Conservation (phyloP, 306 rosid genomes). For the Castanopsis chinensis region DNA sequence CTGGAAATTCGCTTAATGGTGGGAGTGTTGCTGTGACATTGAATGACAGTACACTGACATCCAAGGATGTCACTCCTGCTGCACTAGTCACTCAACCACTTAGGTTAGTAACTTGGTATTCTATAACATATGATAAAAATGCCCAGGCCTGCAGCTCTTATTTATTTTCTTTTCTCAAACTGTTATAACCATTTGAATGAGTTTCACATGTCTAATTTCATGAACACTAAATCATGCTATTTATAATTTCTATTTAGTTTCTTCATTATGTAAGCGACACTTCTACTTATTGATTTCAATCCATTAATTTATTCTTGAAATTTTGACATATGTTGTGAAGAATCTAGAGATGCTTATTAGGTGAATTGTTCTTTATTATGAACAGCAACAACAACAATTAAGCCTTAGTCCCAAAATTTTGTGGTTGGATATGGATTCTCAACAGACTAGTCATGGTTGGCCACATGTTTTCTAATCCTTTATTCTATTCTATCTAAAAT, state of each 20-base stretch:
- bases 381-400: too few relatives aligned
- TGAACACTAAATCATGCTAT: not conserved
- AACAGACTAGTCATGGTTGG: too few relatives aligned
- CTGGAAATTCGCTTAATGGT: conserved; percentile 26
- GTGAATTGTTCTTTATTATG: too few relatives aligned
- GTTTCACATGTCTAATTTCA: not conserved
- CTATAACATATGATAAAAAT: not conserved
- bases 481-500: too few relatives aligned
- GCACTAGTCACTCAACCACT: conserved; percentile 22
- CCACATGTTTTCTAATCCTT: too few relatives aligned
- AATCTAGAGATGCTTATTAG: too few relatives aligned
- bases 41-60: conserved; percentile 31
- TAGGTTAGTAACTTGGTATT: conserved; percentile 41
- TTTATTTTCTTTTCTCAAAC: not conserved
- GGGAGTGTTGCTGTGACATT: conserved; percentile 21
- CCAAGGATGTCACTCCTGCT: conserved; percentile 36
- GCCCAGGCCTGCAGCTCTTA: not conserved
- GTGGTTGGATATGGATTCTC: too few relatives aligned
- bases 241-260: not conserved
- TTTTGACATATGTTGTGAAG: too few relatives aligned
- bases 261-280: not conserved
- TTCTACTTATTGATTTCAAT: not conserved
- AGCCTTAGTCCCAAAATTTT: too few relatives aligned
- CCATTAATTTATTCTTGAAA: not conserved
- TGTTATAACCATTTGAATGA: not conserved